Base-by-base conservation (phyloP, 2,329 filamentous ascomycete genomes). In the Colletotrichum tanaceti region DNA sequence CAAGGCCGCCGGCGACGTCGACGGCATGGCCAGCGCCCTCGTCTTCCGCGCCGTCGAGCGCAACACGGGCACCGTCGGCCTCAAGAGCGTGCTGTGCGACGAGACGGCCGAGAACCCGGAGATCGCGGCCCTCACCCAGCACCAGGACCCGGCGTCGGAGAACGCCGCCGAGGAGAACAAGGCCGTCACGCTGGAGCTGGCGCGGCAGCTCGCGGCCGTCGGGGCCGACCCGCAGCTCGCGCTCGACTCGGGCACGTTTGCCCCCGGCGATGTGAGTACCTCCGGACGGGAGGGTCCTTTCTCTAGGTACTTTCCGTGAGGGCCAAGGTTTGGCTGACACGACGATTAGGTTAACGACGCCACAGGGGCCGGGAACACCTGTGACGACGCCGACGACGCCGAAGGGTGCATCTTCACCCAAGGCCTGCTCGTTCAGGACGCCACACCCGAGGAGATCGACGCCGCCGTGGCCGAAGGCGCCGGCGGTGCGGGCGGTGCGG, bases 131-230 rank as follows among this genome's bases (percentile, higher is more conserved):
- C 76, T 92, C 68, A 79, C 82, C 62, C 88, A 90, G 78, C 89
- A 91, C 78, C 89, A 92, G 79, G 90, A 92, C 75, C 88, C 90
- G 35, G 90, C 89, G 22, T 87, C 87, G 0, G 75, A 82, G 3
- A 84, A 84, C 49, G 87, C 89, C 14, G 83, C 84, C 16, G 84
- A 76, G 1, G 79, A 81, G 55, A 91, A 91, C 82, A 90, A 90
- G 80, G 80, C 82, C 43, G 86, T 91, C 72, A 84, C 87, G 54
- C 80, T 90, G 7, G 84, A 83, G 52, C 80, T 91, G 4, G 89
- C 89, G 20, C 78, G 81, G 60, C 87, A 91, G 78, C 86, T 91
- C 59, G 83, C 84, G 22, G 79, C 81, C 5, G 82, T 91, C 70
- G 89, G 90, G 16, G 90, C 86, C 38, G 86, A 92, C 75, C 87